phyloP scores from a whole-genome alignment of 345 rosid species.

The Acer campestre region DNA sequence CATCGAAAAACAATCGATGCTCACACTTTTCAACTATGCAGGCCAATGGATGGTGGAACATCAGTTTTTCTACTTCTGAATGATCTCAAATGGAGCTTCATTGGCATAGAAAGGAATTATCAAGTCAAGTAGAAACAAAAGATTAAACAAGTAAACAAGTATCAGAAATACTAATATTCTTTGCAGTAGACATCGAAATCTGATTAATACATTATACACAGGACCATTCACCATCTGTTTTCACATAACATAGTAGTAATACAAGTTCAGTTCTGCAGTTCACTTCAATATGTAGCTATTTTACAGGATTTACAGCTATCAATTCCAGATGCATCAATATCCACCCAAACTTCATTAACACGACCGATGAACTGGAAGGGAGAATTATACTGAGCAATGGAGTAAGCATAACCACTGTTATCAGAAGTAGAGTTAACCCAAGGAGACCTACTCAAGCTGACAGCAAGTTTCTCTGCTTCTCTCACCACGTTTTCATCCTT shows the following conservation, averaged over 20 bases:
- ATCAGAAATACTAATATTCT: background rate
- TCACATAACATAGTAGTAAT: background rate
- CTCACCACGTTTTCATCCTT: conserved; percentile 43
- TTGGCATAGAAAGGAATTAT: too few species aligned
- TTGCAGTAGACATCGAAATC: background rate
- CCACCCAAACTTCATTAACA: conserved; percentile 70
- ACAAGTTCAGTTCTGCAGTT: background rate
- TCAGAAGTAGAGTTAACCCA: conserved; percentile 46
- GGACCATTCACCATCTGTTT: background rate
- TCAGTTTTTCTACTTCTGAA: too few species aligned
- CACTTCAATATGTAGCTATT: conserved; percentile 42
- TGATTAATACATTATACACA: background rate
- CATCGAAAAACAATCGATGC: too few species aligned
- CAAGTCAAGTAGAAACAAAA: too few species aligned
- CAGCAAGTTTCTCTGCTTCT: conserved; percentile 55
- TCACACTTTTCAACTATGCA: too few species aligned
- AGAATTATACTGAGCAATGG: conserved; percentile 67
- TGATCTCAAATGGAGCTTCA: too few species aligned
- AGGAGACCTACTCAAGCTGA: conserved; percentile 58
- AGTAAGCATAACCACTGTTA: conserved; percentile 48
- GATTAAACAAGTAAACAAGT: too few species aligned
- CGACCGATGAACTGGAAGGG: conserved; percentile 62
- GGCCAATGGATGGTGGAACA: too few species aligned
- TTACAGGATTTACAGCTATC: conserved; percentile 26
- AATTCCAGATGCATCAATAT: conserved; percentile 35